phyloP scores from a whole-genome alignment of 148 eudicot genomes.

The Rhododendron vialii region DNA sequence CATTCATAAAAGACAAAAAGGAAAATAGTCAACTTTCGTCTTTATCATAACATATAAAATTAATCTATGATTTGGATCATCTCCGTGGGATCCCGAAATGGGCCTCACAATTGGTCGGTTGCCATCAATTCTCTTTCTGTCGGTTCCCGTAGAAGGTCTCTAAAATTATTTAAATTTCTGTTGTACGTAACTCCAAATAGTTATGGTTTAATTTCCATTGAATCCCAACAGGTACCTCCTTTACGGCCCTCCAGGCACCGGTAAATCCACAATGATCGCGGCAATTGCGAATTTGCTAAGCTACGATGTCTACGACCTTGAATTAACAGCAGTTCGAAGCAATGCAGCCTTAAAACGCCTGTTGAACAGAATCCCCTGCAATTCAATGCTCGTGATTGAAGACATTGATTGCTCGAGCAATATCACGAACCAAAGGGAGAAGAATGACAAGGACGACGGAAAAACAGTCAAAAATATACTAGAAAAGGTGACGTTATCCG shows the following conservation, averaged over 20 bases:
- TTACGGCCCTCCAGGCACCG: slow-evolving; percentile 60
- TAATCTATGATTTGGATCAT: too few relatives aligned
- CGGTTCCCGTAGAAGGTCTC: too few relatives aligned
- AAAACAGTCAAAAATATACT: neutral
- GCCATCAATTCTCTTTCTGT: too few relatives aligned
- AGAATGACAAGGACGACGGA: slow-evolving; percentile 5
- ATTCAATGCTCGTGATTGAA: slow-evolving; percentile 54
- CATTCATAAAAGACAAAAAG: too few relatives aligned
- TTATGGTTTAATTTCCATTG: neutral
- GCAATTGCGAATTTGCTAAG: slow-evolving; percentile 53
- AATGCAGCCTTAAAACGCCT: slow-evolving; percentile 38
- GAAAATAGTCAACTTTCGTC: too few relatives aligned
- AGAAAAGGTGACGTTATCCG: slow-evolving; percentile 43
- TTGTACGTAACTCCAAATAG: too few relatives aligned
- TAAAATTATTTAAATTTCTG: too few relatives aligned
- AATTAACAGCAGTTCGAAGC: slow-evolving; percentile 44
- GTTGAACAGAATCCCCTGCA: slow-evolving; percentile 37
- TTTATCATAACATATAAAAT: too few relatives aligned
- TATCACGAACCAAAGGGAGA: slow-evolving; percentile 38
- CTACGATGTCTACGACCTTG: slow-evolving; percentile 54
- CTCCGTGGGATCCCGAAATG: too few relatives aligned
- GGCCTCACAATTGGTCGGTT: too few relatives aligned
- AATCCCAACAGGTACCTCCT: slow-evolving; percentile 24
- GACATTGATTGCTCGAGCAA: slow-evolving; percentile 59
- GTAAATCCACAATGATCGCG: slow-evolving; percentile 61